Evolutionary conservation across 2,329 filamentous ascomycete species (phyloP), one percentile per base, ranked within the genome.

Genomic region (Exophiala xenobiotica): DNA sequence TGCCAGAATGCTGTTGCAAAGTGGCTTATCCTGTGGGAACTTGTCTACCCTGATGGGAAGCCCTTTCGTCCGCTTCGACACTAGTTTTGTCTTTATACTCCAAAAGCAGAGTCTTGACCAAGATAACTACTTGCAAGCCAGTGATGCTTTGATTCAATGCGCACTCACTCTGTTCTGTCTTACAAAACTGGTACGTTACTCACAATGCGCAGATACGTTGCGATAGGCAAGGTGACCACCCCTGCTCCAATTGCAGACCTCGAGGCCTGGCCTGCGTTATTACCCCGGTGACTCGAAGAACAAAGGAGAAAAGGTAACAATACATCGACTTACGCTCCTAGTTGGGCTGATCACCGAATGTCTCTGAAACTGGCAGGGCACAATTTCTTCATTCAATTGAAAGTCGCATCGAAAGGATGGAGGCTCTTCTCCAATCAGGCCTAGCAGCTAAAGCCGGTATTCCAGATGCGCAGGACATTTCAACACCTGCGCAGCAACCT

Each of bases 341-440:
- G 6, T 16, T 9, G 18, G 14, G 23, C 23, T 27, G 2, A 12
- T 14, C 31, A 12, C 8, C 8, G 31, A 35, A 35, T 16, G 12
- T 16, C 12, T 35, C 31, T 35, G 18, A 35, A 2, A 12, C 26
- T 41, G 6, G 27, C 20, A 53, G 51, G 48, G 51, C 51, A 20
- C 27, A 46, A 9, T 53, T 53, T 22, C 51, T 53, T 33, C 33
- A 53, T 35, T 53, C 51, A 2, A 53, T 53, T 20, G 51, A 53
- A 29, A 45, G 44, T 29, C 46, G 51, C 8, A 53, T 53, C 27
- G 19, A 49, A 14, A 45, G 51, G 4, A 53, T 53, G 51, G 51
- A 53, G 44, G 40, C 51, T 22, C 51, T 53, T 6, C 40, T 53
- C 19, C 20, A 45, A 14, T 44, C 40, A 9, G 24, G 33, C 19